A percentile compares a stretch with the other conserved stretches of the same genome.
These are phyloP conservation scores for Saccharomycopsis guyanensis DNA, from an alignment of 805 yeast species.

Conservation along the genomic window DNA sequence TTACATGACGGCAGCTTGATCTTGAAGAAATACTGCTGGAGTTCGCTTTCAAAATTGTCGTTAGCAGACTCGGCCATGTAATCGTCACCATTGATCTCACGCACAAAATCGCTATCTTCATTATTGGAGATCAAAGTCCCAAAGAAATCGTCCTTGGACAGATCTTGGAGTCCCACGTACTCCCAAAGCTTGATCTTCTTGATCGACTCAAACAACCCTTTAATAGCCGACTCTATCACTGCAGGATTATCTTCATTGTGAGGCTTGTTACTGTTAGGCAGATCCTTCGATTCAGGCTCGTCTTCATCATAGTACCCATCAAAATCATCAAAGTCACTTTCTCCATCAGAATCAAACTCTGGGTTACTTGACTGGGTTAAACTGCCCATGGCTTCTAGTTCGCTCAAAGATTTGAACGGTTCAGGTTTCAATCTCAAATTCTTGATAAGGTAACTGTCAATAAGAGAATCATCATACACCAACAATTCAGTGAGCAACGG, in stretches of 20 bases:
- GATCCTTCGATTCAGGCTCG: not conserved
- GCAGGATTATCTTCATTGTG: not conserved
- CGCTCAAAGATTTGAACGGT: conserved; percentile 13
- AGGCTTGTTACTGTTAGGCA: not conserved
- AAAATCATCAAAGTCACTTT: conserved; percentile 12
- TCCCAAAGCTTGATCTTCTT: conserved; percentile 11
- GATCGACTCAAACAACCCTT: conserved; percentile 6
- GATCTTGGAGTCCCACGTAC: conserved; percentile 12
- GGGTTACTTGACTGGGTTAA: not conserved
- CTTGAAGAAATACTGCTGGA: conserved; percentile 27
- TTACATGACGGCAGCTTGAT: conserved; percentile 31
- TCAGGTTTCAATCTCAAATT: conserved; percentile 10
- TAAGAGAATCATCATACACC: conserved; percentile 13
- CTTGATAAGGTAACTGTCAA: conserved; percentile 10
- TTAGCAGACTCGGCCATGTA: not conserved
- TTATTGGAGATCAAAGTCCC: conserved; percentile 4
- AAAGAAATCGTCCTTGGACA: conserved; percentile 9
- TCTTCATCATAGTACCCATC: conserved; percentile 13
- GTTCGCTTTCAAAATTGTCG: conserved; percentile 1
- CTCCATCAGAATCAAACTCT: conserved; percentile 7
- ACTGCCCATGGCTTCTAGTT: not conserved
- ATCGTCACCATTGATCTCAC: conserved; percentile 6
- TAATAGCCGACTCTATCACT: conserved; percentile 6
- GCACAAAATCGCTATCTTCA: conserved; percentile 5
- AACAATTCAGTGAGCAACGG: conserved; percentile 26